phyloP scores from a whole-genome alignment of 78 protist species.

The Dictyostelium capitatum region DNA sequence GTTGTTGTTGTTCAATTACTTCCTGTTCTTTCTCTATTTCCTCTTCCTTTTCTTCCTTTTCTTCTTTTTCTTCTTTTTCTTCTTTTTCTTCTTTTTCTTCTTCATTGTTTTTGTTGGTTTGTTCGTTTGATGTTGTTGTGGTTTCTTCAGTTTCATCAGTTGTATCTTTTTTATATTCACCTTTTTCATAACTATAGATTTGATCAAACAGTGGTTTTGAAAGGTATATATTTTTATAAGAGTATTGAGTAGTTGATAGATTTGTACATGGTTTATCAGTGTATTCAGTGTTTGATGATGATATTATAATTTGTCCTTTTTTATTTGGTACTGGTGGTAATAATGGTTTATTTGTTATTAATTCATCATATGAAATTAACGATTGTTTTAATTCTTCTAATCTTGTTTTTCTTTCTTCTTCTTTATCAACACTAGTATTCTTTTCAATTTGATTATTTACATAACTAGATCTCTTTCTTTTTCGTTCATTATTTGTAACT shows the following conservation, averaged over 20 bases:
- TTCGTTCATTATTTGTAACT: background rate
- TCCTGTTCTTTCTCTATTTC: background rate
- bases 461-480: background rate
- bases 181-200: background rate
- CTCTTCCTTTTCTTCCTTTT: background rate
- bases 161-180: background rate
- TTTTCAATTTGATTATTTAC: background rate
- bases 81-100: background rate
- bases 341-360: background rate
- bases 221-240: background rate
- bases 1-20: background rate
- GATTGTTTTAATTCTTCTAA: constrained; percentile 12
- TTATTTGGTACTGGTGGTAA: background rate
- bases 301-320: background rate
- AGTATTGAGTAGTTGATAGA: background rate
- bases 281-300: background rate
- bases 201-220: constrained; percentile 3
- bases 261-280: background rate
- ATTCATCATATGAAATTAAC: background rate
- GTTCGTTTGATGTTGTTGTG: background rate
- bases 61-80: background rate
- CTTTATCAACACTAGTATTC: background rate
- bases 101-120: background rate
- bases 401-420: background rate
- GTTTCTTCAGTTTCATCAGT: background rate